Base-by-base conservation (phyloP, 2,329 filamentous ascomycete genomes). In the Fusarium staphyleae region DNA sequence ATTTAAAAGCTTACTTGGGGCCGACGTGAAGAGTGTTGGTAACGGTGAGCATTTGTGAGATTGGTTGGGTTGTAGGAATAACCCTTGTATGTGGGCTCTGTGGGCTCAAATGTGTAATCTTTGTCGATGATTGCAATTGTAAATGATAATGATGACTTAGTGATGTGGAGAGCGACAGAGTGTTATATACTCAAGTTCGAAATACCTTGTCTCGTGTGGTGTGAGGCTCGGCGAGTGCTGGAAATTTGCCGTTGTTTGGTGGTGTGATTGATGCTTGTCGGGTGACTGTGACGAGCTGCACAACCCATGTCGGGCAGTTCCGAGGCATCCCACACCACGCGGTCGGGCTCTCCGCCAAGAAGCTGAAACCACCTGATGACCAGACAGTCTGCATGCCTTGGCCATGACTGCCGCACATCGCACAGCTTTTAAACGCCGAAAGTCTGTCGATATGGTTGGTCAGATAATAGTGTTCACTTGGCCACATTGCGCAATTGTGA, bases 161-260 rank as follows among this genome's bases (percentile, higher is more conserved):
- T 5, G 2, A 10, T 3, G 14, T 7, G 22, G 3, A 13, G 26
- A 40, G 35, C 39, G n/a, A 24, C 9, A 3, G 1, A n/a, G 5
- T 42, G 18, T 54, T 65, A 63, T 65, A 65, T 65, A 65, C 18
- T 16, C 14, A 14, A 18, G 24, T 15, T 33, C 6, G 3, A 36
- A 43, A 30, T 32, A 2, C 6, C 3, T 37, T 12, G 22, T 43
- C 41, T 41, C 40, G 45, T 57, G 30, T 46, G n/a, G n/a, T 34
- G 46, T 52, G 14, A 29, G 30, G 15, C 45, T 24, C 26, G 39
- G 34, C n/a, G 30, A n/a, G 13, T 36, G 51, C 62, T 49, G 52
- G 55, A 55, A 50, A 63, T 55, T 65, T 62, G 36, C 60, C 34
- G 64, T 39, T 48, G 46, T 55, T 30, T 66, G 63, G 62, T 52